Conservation (phyloP, 495 filamentous ascomycete genomes). For the Hypoxylon rickii region DNA sequence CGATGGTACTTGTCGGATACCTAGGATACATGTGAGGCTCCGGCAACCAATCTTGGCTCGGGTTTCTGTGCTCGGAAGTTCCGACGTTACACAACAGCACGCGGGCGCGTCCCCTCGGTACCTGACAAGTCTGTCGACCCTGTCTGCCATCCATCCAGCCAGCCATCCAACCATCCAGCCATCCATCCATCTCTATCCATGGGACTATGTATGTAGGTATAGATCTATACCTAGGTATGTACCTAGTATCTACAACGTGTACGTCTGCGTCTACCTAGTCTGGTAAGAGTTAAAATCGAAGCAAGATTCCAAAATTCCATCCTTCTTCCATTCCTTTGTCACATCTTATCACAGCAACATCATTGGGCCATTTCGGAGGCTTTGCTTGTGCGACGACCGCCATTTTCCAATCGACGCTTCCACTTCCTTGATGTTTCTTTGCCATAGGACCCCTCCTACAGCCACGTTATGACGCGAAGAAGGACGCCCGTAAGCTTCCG, state of each 20-base stretch:
- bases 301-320: conserved; percentile 22
- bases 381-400: not conserved
- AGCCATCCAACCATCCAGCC: too few relatives aligned
- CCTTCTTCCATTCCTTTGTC: conserved; percentile 8
- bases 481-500: not conserved
- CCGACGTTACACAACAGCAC: conserved; percentile 36
- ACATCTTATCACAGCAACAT: too few relatives aligned
- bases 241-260: too few relatives aligned
- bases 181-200: too few relatives aligned
- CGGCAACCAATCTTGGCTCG: conserved; percentile 33
- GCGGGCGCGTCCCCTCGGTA: conserved; percentile 28
- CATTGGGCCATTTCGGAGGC: too few relatives aligned
- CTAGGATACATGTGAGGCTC: conserved; percentile 32
- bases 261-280: too few relatives aligned
- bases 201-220: too few relatives aligned
- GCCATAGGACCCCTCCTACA: not conserved
- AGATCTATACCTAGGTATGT: too few relatives aligned
- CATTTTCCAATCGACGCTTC: not conserved
- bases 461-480: not conserved
- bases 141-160: too few relatives aligned
- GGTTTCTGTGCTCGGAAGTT: conserved; percentile 29
- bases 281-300: too few relatives aligned
- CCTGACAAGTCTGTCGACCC: conserved; percentile 29
- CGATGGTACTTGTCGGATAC: conserved; percentile 24
- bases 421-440: not conserved